A percentile compares a stretch with the other conserved stretches of the same genome.
Conservation (phyloP, 257 asterid species). For the Scutellaria minor region DNA sequence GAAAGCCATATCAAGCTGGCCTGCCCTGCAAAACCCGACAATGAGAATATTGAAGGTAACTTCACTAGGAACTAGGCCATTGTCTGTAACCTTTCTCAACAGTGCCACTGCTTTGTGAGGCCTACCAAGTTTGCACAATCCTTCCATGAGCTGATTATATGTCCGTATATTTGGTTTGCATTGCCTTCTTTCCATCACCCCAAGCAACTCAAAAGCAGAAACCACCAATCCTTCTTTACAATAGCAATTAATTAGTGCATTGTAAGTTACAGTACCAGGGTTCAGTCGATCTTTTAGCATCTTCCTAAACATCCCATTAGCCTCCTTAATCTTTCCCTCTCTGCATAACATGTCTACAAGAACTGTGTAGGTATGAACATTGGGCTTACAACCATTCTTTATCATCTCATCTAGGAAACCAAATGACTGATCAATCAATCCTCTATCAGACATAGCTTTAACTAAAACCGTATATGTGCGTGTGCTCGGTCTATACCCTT, state of each 20-base stretch:
- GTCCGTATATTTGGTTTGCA: conserved; percentile 56
- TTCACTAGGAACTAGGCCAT: conserved; percentile 44
- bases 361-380: conserved; percentile 50
- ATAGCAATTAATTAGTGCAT: conserved; percentile 51
- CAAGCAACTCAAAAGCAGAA: conserved; percentile 56
- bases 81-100: conserved; percentile 39
- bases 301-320: conserved; percentile 50
- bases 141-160: conserved; percentile 55
- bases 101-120: conserved; percentile 49
- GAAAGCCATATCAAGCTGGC: conserved; percentile 47
- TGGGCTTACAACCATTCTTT: conserved; percentile 48
- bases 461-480: conserved; percentile 53
- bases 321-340: conserved; percentile 52
- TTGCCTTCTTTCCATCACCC: conserved; percentile 49
- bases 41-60: conserved; percentile 52
- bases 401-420: conserved; percentile 50
- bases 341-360: conserved; percentile 47
- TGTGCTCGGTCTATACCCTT: conserved; percentile 42
- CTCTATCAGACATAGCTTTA: conserved; percentile 47
- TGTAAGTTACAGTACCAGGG: conserved; percentile 47
- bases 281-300: conserved; percentile 44
- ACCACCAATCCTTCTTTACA: conserved; percentile 54
- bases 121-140: conserved; percentile 45
- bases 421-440: conserved; percentile 39
- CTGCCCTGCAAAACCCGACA: conserved; percentile 43